Evolutionary conservation across 495 filamentous ascomycete genomes (phyloP).

Genomic region (Corynascus novoguineensis): DNA sequence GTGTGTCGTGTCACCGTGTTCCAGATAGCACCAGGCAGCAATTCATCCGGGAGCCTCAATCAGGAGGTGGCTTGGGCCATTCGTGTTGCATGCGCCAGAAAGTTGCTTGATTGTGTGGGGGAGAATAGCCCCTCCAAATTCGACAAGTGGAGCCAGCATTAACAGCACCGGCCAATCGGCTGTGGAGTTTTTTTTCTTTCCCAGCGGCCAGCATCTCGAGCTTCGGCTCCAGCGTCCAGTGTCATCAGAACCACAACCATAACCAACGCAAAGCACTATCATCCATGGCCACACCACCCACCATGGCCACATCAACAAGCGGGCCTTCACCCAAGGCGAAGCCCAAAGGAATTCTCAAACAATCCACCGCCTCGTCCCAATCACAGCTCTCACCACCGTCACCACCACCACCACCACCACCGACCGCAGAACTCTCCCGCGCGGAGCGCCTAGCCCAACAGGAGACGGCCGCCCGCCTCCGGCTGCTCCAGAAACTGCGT

Average conservation of each 20-base stretch:
- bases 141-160: neutral
- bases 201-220: too few species aligned
- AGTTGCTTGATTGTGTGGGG: conserved; percentile 3
- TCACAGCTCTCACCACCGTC: neutral
- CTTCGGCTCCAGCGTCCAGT: too few species aligned
- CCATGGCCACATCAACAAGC: neutral
- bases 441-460: conserved; percentile 30
- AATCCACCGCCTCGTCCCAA: neutral
- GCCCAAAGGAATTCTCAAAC: conserved; percentile 19
- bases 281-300: neutral
- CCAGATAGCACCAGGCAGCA: conserved; percentile 12
- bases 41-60: conserved; percentile 17
- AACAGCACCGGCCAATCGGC: neutral
- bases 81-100: neutral
- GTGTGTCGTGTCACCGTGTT: conserved; percentile 3
- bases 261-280: neutral
- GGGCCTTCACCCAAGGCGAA: neutral
- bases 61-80: conserved; percentile 26
- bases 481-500: conserved; percentile 61
- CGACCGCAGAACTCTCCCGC: conserved; percentile 13
- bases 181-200: neutral
- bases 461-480: conserved; percentile 32
- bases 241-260: too few species aligned
- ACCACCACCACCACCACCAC: neutral
- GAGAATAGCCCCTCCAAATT: conserved; percentile 5